Percentiles rank a stretch among this genome's conserved stretches.
These are phyloP conservation scores for Sutorius eximius DNA, from an alignment of 1,284 basidiomycete genomes.

Conservation along the genomic window DNA sequence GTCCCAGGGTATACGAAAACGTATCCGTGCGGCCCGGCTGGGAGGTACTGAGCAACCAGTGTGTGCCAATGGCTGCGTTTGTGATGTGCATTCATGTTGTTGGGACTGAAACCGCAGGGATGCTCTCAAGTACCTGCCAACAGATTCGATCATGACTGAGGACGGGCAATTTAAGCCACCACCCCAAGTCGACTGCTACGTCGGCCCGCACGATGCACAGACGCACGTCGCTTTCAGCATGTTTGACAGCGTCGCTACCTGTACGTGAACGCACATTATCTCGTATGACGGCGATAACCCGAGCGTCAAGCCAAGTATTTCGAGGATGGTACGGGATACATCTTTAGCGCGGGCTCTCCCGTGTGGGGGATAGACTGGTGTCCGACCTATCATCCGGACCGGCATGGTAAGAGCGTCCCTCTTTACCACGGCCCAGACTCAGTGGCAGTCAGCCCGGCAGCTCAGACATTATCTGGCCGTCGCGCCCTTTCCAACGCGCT, in stretches of 20 bases:
- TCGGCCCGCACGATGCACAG: constrained; percentile 62
- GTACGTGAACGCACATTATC: constrained; percentile 53
- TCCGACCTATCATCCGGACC: constrained; percentile 66
- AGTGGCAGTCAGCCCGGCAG: constrained; percentile 42
- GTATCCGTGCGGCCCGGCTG: constrained; percentile 46
- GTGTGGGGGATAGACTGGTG: constrained; percentile 92
- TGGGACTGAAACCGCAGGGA: constrained; percentile 41
- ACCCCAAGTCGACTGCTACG: constrained; percentile 57
- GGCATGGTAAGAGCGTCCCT: constrained; percentile 45
- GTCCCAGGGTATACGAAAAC: constrained; percentile 57
- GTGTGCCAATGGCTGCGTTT: constrained; percentile 32
- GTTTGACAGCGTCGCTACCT: constrained; percentile 56
- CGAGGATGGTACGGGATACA: constrained; percentile 46
- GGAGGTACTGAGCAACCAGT: constrained; percentile 50
- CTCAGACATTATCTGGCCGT: constrained; percentile 80
- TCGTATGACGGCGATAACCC: not conserved
- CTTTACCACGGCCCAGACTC: not conserved
- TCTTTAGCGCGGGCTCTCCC: constrained; percentile 82
- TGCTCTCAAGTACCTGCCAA: constrained; percentile 58
- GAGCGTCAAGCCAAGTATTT: constrained; percentile 41
- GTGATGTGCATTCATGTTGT: constrained; percentile 2
- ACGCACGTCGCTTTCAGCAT: constrained; percentile 47
- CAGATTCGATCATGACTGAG: constrained; percentile 44
- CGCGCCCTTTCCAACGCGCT: constrained; percentile 66
- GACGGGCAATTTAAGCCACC: constrained; percentile 49